Evolutionary conservation across 176 grass and related monocot species (phyloP).

Genomic region (Puya raimondii): DNA sequence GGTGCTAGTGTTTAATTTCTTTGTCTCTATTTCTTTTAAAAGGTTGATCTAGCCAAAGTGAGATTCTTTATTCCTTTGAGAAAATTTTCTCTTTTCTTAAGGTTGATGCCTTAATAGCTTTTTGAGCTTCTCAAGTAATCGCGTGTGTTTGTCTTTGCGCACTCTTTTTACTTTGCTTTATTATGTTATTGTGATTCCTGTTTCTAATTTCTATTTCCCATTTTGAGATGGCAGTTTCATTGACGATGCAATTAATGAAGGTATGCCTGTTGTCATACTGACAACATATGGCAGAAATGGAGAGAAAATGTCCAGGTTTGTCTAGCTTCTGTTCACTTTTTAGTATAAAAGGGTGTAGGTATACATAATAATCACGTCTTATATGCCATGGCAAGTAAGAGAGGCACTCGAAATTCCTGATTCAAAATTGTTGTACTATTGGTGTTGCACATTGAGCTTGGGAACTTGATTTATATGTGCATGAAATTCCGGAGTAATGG

Average conservation of each 20-base stretch:
- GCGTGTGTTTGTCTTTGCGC: background rate
- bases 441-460: background rate
- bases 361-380: too few relatives aligned
- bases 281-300: slow-evolving; percentile 68
- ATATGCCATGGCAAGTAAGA: too few relatives aligned
- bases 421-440: background rate
- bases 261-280: slow-evolving; percentile 56
- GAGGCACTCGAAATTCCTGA: background rate
- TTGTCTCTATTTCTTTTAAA: too few relatives aligned
- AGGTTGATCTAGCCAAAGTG: too few relatives aligned
- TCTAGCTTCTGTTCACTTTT: background rate
- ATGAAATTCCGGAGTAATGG: background rate
- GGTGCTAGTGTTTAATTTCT: too few relatives aligned
- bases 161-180: background rate
- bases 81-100: too few relatives aligned
- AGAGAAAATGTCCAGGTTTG: slow-evolving; percentile 74
- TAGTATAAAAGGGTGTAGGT: background rate
- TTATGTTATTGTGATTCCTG: slow-evolving; percentile 10
- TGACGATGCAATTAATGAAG: slow-evolving; percentile 75
- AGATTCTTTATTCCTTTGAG: too few relatives aligned
- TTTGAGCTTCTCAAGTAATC: too few relatives aligned
- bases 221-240: slow-evolving; percentile 58
- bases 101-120: too few relatives aligned
- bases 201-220: slow-evolving; percentile 15
- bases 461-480: background rate